Percentiles rank a stretch among this genome's conserved stretches.
Conservation (phyloP, 2,329 filamentous ascomycete species). For the Berkeleyomyces basicola region DNA sequence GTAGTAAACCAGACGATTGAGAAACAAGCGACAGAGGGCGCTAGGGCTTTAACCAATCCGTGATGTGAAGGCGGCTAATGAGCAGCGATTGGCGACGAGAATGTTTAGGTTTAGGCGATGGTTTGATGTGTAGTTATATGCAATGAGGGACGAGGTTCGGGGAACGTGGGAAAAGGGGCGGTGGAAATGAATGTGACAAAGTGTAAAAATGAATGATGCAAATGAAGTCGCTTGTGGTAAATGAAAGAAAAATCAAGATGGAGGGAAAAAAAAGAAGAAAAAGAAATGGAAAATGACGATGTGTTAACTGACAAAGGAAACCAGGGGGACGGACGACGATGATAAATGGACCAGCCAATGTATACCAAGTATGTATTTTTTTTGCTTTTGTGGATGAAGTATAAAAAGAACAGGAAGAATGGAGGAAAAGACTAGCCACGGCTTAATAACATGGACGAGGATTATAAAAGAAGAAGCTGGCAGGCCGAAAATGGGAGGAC, state of each 20-base stretch:
- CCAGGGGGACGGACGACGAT: neutral
- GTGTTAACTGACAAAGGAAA: neutral
- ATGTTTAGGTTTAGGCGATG: neutral
- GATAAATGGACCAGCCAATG: slow-evolving; percentile 5
- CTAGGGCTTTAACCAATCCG: neutral
- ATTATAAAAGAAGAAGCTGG: neutral
- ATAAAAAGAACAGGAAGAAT: slow-evolving; percentile 6
- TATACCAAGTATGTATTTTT: neutral
- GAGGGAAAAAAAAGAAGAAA: neutral
- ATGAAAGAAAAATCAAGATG: neutral
- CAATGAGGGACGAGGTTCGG: too few relatives aligned
- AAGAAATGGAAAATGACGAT: slow-evolving; percentile 1
- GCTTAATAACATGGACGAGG: neutral
- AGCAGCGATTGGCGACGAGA: neutral
- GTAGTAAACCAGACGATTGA: neutral
- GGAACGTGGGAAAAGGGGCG: too few relatives aligned
- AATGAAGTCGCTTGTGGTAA: neutral
- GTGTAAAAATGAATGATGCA: neutral
- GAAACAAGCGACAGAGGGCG: neutral
- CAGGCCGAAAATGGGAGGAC: neutral
- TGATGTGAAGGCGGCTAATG: too few relatives aligned
- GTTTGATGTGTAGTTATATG: too few relatives aligned
- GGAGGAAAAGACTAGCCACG: neutral
- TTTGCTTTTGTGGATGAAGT: neutral
- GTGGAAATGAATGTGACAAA: too few relatives aligned